Base-by-base conservation (phyloP, 768 basidiomycete species). In the Tremella mesenterica region DNA sequence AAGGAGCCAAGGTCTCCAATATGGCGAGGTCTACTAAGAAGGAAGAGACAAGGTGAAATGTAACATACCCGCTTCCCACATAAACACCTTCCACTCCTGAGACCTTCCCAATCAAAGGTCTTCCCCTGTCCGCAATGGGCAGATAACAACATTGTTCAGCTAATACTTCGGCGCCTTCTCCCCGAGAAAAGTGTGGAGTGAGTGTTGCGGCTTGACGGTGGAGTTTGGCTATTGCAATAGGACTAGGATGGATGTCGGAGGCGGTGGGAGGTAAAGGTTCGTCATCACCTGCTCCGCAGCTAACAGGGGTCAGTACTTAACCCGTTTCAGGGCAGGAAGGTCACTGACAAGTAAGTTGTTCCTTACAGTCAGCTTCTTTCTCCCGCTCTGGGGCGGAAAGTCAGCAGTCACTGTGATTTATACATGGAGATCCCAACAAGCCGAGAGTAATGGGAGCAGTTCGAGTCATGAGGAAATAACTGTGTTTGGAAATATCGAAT, bases 281-380 rank as follows among this genome's bases (percentile, higher is more conserved):
- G 63, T 83, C 79, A 70, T 91, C 88, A 20, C 85, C 85, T 6
- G 85, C 80, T 2, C 87, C 86, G 71, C 88, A 92, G 18, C 81
- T 84, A 67, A 85, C 20, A 26, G 34, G 5, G 8, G 18, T 54
- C 39, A 53, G 43, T 48, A 49, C 31, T 54, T 53, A 10, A 5
- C 25, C 20, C 30, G 47, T 31, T 1, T 1, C 7, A 8, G 13
- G 9, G 13, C 16, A 31, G n/a, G 10, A 25, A 3, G 3, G 10
- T 39, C 7, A 18, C 63, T 64, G 39, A 72, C 71, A 69, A 71
- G 55, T 63, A 75, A 3, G 60, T 67, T 27, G 62, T 72, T 5
- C 61, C 58, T n/a, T 62, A 46, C 33, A 26, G n/a, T 50, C 49
- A n/a, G 73, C 68, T 7, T 67, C 25, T 25, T 63, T 48, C 72